Percentiles rank a stretch among this genome's conserved stretches.
Evolutionary conservation across 2,329 filamentous ascomycete species (phyloP).

Genomic region (Xylaria sp.): DNA sequence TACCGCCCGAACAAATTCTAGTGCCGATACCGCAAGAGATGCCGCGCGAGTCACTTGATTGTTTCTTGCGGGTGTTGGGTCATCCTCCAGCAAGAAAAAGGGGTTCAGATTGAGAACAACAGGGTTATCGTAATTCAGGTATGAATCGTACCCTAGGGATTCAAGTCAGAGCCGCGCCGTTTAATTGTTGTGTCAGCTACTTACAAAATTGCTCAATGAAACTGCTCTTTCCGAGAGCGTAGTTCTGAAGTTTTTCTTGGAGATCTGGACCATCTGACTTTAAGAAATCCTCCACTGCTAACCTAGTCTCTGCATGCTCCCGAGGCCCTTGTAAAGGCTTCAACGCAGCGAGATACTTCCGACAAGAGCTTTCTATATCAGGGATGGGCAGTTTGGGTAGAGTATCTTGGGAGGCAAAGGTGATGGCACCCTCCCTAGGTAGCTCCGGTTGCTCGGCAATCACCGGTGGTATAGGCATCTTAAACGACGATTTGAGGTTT

Average conservation of each 20-base stretch:
- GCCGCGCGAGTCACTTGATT: conserved; percentile 95
- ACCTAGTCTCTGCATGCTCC: conserved; percentile 82
- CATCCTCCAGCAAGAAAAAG: conserved; percentile 96
- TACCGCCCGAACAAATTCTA: conserved; percentile 92
- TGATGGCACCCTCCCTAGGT: conserved; percentile 72
- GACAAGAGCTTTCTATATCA: conserved; percentile 77
- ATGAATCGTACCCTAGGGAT: conserved; percentile 90
- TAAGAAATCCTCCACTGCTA: conserved; percentile 83
- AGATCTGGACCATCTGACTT: conserved; percentile 79
- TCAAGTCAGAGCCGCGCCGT: conserved; percentile 21
- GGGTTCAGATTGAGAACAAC: conserved; percentile 97
- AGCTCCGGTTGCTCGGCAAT: conserved; percentile 55
- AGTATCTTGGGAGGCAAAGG: conserved; percentile 86
- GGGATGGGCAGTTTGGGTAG: conserved; percentile 93
- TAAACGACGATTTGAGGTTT: conserved; percentile 42
- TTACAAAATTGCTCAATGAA: conserved; percentile 99
- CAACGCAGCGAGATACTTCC: conserved; percentile 79
- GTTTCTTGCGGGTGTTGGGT: conserved; percentile 93
- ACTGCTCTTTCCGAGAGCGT: conserved; percentile 88
- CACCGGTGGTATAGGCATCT: conserved; percentile 39
- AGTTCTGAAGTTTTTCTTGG: conserved; percentile 87
- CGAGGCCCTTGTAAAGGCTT: conserved; percentile 79
- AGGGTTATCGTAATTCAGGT: conserved; percentile 96
- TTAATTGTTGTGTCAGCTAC: conserved; percentile 43
- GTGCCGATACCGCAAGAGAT: conserved; percentile 85